Conservation (phyloP, 495 filamentous ascomycete species). For the Podospora tetraspora region DNA sequence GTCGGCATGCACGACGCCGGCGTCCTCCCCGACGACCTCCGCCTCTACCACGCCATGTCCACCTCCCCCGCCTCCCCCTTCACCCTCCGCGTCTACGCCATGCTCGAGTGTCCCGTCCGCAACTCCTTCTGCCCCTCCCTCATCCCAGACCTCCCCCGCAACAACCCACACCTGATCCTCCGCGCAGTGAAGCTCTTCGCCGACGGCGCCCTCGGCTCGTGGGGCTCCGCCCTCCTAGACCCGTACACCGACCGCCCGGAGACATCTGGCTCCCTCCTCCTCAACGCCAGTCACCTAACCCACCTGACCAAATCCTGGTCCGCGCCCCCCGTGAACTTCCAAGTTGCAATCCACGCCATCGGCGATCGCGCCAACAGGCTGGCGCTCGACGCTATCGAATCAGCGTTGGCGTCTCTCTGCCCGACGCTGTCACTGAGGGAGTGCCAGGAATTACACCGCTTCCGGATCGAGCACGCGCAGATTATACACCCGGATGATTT, state of each 20-base stretch:
- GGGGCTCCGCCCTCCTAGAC: slow-evolving; percentile 58
- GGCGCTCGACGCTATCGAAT: slow-evolving; percentile 50
- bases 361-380: slow-evolving; percentile 58
- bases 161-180: not conserved
- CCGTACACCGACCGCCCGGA: slow-evolving; percentile 56
- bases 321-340: slow-evolving; percentile 40
- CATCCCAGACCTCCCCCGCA: not conserved
- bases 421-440: slow-evolving; percentile 30
- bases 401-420: slow-evolving; percentile 43
- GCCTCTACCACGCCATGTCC: slow-evolving; percentile 46
- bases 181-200: slow-evolving; percentile 2
- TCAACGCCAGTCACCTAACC: slow-evolving; percentile 50
- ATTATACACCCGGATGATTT: slow-evolving; percentile 61
- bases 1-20: slow-evolving; percentile 62
- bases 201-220: slow-evolving; percentile 61
- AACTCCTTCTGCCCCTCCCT: slow-evolving; percentile 52
- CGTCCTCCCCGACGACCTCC: slow-evolving; percentile 45
- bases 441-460: slow-evolving; percentile 46
- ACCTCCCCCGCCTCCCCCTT: slow-evolving; percentile 47
- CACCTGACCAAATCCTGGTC: slow-evolving; percentile 45
- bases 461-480: slow-evolving; percentile 62
- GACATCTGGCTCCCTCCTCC: slow-evolving; percentile 53
- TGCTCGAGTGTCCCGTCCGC: slow-evolving; percentile 56
- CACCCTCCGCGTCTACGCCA: slow-evolving; percentile 52
- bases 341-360: slow-evolving; percentile 61